phyloP scores from a whole-genome alignment of 768 basidiomycete species.

The Podaxis sp. region DNA sequence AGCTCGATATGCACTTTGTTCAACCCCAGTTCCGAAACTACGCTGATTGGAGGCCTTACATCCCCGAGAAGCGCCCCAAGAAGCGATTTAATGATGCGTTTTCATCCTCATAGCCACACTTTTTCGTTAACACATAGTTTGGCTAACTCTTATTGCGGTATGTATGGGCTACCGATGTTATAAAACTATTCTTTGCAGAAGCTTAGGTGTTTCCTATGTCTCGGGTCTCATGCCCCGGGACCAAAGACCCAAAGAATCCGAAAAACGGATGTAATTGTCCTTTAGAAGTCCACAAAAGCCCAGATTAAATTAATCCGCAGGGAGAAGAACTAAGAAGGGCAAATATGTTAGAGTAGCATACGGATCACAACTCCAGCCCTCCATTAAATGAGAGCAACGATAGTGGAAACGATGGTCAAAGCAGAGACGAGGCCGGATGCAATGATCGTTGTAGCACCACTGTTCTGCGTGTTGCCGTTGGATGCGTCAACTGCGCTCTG shows the following conservation, averaged over 20 bases:
- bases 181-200: too few relatives aligned
- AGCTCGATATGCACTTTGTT: conserved; percentile 33
- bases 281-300: neutral
- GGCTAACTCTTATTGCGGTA: too few relatives aligned
- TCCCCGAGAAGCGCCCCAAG: neutral
- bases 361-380: neutral
- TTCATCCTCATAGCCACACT: too few relatives aligned
- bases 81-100: neutral
- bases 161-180: too few relatives aligned
- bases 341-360: neutral
- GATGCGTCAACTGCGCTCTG: conserved; percentile 27
- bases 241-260: neutral
- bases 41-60: neutral
- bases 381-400: conserved; percentile 5
- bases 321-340: neutral
- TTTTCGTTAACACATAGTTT: too few relatives aligned
- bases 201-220: neutral
- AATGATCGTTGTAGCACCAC: neutral
- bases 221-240: neutral
- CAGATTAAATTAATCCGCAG: neutral
- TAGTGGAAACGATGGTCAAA: conserved; percentile 12
- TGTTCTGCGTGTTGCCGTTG: neutral
- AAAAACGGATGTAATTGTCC: neutral
- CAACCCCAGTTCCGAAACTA: conserved; percentile 23
- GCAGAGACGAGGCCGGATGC: conserved; percentile 12